Percentiles rank a stretch among this genome's conserved stretches.
These are phyloP conservation scores for Curvularia verruculosa DNA, from an alignment of 2,329 filamentous ascomycete genomes.

Conservation along the genomic window DNA sequence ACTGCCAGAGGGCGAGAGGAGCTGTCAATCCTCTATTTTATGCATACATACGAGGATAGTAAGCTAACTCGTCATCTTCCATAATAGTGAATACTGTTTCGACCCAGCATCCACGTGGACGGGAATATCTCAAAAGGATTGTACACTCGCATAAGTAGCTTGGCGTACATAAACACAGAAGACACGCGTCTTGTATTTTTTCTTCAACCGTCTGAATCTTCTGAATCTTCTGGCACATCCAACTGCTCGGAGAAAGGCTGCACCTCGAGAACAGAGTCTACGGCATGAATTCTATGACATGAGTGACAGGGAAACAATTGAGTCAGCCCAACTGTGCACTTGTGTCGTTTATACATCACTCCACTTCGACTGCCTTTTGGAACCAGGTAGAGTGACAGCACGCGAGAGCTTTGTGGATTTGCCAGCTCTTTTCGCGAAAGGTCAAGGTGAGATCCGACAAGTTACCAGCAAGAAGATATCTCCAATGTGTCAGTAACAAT, in stretches of 20 bases:
- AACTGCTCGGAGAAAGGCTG: neutral
- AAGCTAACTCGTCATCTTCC: no score
- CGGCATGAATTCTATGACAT: conserved; percentile 14
- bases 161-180: no score
- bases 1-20: no score
- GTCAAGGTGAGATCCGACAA: conserved; percentile 24
- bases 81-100: no score
- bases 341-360: conserved; percentile 5
- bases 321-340: conserved; percentile 6
- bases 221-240: neutral
- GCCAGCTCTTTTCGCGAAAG: conserved; percentile 28
- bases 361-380: conserved; percentile 16
- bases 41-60: no score
- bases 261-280: neutral
- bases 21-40: no score
- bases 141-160: no score
- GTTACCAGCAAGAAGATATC: conserved; percentile 12
- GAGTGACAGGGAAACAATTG: conserved; percentile 7
- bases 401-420: conserved; percentile 29
- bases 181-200: no score
- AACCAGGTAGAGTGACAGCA: conserved; percentile 32
- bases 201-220: neutral
- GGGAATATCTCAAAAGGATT: no score
- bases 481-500: neutral
- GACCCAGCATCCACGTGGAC: no score